Base-by-base conservation (phyloP, 257 asterid species). In the Linderniella brevidens region DNA sequence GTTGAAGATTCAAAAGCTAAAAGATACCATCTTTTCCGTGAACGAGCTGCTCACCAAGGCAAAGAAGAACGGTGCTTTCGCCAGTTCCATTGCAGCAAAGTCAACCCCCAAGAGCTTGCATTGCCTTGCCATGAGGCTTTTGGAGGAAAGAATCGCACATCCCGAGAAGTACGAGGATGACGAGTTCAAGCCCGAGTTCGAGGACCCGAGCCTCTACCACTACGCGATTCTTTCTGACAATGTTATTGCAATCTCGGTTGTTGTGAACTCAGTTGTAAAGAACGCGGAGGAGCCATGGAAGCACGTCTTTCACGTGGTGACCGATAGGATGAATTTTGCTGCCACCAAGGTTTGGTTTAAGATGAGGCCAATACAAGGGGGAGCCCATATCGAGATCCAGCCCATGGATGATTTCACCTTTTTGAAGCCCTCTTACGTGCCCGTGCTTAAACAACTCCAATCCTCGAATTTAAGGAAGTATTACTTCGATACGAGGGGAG, bases 81-180 rank as follows among this genome's bases (percentile, higher is more conserved):
- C 92, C 37, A 88, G 94, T 71, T 46, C 71, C 54, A 77, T 83
- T 56, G 71, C 97, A 37, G 92, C 95, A 5, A 84, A 74, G 75
- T 88, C 95, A 8, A 83, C 98, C 64, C 98, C 98, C 37, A 88
- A 88, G 86, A 88, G 98, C 62, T 74, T 88, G 75, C 98, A 88
- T 62, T 88, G 98, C 62, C 79, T 88, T 39, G 94, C 98, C 0
- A 88, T 88, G 98, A 68, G 98, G 56, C 86, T 88, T 35, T 61
- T 84, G 93, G 98, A 75, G 75, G 98, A 84, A 86, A 68, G 95
- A 63, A 88, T 88, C 57, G 75, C 86, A 8, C 86, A 88, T 64
- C 98, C 98, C 13, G 92, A 80, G 42, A 88, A 88, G 59, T 88
- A 88, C 35, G 68, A 47, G 43, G 90, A 80, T 54, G 93, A 83